Conservation (phyloP, 2,329 filamentous ascomycete species). For the Trichoderma koningiopsis region DNA sequence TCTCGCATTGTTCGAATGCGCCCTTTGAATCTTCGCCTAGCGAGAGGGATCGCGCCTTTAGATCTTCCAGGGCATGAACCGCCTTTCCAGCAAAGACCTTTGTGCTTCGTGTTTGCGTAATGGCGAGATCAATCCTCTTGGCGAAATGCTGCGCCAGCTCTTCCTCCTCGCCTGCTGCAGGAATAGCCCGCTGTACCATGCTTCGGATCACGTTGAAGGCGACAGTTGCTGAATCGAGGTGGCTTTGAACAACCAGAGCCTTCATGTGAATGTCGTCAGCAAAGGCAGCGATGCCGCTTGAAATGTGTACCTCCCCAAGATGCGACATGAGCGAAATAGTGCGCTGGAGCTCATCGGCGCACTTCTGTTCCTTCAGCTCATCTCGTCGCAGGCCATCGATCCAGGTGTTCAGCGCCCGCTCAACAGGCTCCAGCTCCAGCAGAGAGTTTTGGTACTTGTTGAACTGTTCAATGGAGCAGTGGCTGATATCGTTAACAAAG, state of each 20-base stretch:
- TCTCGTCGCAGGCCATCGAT: conserved; percentile 82
- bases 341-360: conserved; percentile 77
- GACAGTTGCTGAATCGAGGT: conserved; percentile 75
- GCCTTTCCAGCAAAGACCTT: conserved; percentile 84
- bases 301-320: conserved; percentile 78
- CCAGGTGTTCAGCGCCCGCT: conserved; percentile 84
- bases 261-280: conserved; percentile 81
- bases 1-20: conserved; percentile 70
- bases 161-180: conserved; percentile 55
- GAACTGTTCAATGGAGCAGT: conserved; percentile 78
- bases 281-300: conserved; percentile 68
- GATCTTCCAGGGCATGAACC: conserved; percentile 73
- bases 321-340: conserved; percentile 88
- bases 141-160: conserved; percentile 68
- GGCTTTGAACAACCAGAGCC: conserved; percentile 73
- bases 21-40: conserved; percentile 67
- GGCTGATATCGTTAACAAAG: conserved; percentile 77
- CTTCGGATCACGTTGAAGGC: conserved; percentile 64
- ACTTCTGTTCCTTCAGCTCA: conserved; percentile 82
- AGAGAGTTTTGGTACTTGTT: conserved; percentile 75
- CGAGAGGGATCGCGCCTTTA: conserved; percentile 74
- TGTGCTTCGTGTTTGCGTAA: conserved; percentile 75
- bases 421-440: conserved; percentile 88
- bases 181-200: conserved; percentile 68
- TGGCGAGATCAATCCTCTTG: conserved; percentile 70